These are phyloP conservation scores for Teratosphaeria gauchensis DNA, from an alignment of 2,329 filamentous ascomycete genomes.

Conservation along the genomic window DNA sequence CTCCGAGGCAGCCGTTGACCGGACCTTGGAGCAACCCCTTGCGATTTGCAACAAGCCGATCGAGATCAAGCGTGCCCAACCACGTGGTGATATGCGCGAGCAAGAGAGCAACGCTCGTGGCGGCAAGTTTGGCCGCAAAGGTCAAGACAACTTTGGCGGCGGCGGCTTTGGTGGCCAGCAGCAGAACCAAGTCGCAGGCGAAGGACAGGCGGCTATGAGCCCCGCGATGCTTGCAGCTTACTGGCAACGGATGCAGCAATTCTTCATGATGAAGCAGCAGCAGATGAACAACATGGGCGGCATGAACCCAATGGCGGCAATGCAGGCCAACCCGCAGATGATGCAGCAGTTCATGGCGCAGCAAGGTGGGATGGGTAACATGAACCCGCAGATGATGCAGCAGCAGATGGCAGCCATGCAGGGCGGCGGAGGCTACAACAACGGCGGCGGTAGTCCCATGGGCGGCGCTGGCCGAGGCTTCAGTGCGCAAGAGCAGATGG, in stretches of 20 bases:
- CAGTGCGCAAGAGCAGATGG: slow-evolving; percentile 61
- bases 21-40: slow-evolving; percentile 72
- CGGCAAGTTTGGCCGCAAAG: slow-evolving; percentile 25
- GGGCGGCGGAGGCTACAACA: slow-evolving; percentile 25
- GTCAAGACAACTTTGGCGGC: slow-evolving; percentile 21
- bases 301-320: slow-evolving; percentile 17
- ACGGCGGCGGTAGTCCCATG: slow-evolving; percentile 14
- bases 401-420: slow-evolving; percentile 39
- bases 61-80: slow-evolving; percentile 96
- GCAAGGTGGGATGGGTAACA: slow-evolving; percentile 23
- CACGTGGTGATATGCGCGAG: slow-evolving; percentile 84
- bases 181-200: slow-evolving; percentile 13
- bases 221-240: slow-evolving; percentile 98
- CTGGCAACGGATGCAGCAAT: slow-evolving; percentile 97
- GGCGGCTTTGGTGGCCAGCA: slow-evolving; percentile 19
- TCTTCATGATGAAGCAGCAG: slow-evolving; percentile 59
- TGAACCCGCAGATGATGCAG: slow-evolving; percentile 50
- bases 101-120: slow-evolving; percentile 54
- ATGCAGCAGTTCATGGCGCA: slow-evolving; percentile 31
- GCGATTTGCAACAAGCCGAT: slow-evolving; percentile 94
- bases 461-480: slow-evolving; percentile 31
- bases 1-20: slow-evolving; percentile 87
- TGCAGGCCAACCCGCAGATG: slow-evolving; percentile 42
- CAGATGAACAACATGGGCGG: slow-evolving; percentile 31
- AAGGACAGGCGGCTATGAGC: slow-evolving; percentile 59